Base-by-base conservation (phyloP, 2,329 filamentous ascomycete species). In the Hypoxylon sp. region DNA sequence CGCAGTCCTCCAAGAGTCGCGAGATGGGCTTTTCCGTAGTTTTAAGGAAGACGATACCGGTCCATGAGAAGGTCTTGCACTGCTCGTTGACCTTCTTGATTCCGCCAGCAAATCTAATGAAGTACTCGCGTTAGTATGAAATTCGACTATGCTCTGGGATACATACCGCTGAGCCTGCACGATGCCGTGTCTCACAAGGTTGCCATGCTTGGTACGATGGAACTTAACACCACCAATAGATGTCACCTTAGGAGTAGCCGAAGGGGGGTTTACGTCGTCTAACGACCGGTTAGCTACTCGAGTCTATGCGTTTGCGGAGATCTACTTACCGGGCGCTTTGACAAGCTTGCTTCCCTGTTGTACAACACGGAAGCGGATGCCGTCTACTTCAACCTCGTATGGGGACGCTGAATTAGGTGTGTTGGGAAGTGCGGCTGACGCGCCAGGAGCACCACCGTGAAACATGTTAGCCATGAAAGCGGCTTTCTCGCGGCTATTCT, bases 151-250 rank as follows among this genome's bases (percentile, higher is more conserved):
- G 23, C 19, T 48, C 55, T 63, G 70, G 59, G 62, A 29, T 53
- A 85, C 89, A 80, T 88, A 95, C 92, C 88, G 90, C 78, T 92
- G 91, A 68, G 89, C 89, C 76, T 90, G 89, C 64, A 95, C 86
- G 60, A 93, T 84, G 68, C 91, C 89, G 74, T 91, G 86, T 59
- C 93, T 90, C 74, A 94, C 91, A 25, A 97, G 86, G 72, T 97
- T 97, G 67, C 94, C 94, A 72, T 90, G 91, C 77, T 95, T 96
- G 78, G 92, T 97, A 70, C 94, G 88, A 73, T 93, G 86, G 76
- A 97, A 97, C 69, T 87, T 89, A 73, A 97, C 91, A 43, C 93
- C 92, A 55, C 91, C 92, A 65, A 97, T 82, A 5, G 83, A 81
- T 41, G 90, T 85, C 68, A 85, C 87, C 79, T 94, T 96, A 0